Evolutionary conservation across 2,329 filamentous ascomycete species (phyloP), one percentile per base, ranked within the genome.

Genomic region (Pseudocercospora crystallina): DNA sequence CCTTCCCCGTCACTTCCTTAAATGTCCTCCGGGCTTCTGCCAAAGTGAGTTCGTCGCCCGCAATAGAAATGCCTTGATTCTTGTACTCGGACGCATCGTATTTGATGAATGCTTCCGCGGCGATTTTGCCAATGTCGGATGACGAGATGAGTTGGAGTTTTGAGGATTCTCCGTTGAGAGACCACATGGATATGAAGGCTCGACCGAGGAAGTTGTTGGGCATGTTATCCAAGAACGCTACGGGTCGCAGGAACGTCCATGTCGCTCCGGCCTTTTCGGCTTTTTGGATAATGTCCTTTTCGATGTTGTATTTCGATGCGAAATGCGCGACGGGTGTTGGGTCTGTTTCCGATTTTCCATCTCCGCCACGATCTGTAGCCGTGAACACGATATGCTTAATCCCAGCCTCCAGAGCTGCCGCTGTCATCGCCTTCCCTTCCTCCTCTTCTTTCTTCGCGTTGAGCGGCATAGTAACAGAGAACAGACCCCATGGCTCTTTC

Each of bases 331-430:
- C 74, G 0, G 73, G 62, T 0, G 83, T 85, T 0, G 76, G 71
- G 53, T 76, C 77, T 4, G 75, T 73, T 60, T 78, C 76, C 40
- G 75, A 77, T 5, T 73, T 74, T 2, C 69, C 5, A 9, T 29
- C 34, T 68, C 83, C 82, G 37, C 82, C 81, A 34, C 84, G 80
- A 56, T 87, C 84, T 4, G 58, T 62, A 20, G 60, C 53, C 29
- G 76, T 79, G 69, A 84, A 86, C 38, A 87, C 77, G 58, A 87
- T 84, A 61, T 82, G 77, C 51, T 75, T 71, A 34, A 86, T 79
- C 10, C 74, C 73, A 20, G 78, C 66, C 20, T 75, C 72, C 48
- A 86, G 58, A 2, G 80, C 73, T n/a, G 75, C 79, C 51, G 85
- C 79, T 48, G 86, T 72, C 7, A 87, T 69, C 0, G 69, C 73